Percentiles rank a stretch among this genome's conserved stretches.
Evolutionary conservation across 225 moss, liverwort and hornwort species (phyloP).

Genomic region (Takakia lepidozioides): DNA sequence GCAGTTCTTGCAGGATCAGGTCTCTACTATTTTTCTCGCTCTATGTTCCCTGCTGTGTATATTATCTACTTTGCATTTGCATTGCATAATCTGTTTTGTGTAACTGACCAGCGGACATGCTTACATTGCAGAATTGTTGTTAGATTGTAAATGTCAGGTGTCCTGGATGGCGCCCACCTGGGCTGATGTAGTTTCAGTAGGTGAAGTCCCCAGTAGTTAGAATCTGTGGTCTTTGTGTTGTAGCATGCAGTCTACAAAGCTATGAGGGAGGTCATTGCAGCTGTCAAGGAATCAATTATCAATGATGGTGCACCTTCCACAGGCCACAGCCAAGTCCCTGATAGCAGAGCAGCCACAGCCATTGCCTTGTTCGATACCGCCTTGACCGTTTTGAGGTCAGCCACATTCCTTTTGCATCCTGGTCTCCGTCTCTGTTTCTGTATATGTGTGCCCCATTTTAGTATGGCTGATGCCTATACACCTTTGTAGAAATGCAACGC

Average conservation of each 20-base stretch:
- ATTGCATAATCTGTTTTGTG: too few species aligned
- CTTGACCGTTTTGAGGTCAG: constrained; percentile 76
- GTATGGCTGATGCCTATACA: too few species aligned
- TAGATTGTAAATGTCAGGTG: too few species aligned
- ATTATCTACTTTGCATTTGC: too few species aligned
- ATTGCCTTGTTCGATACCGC: constrained; percentile 52
- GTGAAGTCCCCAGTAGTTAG: too few species aligned
- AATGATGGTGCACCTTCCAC: constrained; percentile 12
- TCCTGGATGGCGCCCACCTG: too few species aligned
- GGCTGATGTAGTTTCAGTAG: too few species aligned
- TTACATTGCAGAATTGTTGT: too few species aligned
- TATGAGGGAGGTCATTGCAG: constrained; percentile 50
- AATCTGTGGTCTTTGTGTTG: too few species aligned
- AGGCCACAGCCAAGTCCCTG: constrained; percentile 34
- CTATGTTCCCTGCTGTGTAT: too few species aligned
- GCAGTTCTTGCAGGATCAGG: constrained; percentile 90
- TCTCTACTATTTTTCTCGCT: constrained; percentile 11
- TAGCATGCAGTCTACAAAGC: constrained; percentile 88
- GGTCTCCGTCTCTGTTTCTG: not conserved
- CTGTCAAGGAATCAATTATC: constrained; percentile 29
- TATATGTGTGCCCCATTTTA: constrained; percentile 13
- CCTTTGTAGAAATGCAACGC: too few species aligned
- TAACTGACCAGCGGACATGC: too few species aligned
- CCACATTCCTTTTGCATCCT: not conserved
- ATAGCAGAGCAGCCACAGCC: constrained; percentile 52